Evolutionary conservation across 2,329 filamentous ascomycete genomes (phyloP), one percentile per base, ranked within the genome.

Genomic region (Talaromyces marneffei): DNA sequence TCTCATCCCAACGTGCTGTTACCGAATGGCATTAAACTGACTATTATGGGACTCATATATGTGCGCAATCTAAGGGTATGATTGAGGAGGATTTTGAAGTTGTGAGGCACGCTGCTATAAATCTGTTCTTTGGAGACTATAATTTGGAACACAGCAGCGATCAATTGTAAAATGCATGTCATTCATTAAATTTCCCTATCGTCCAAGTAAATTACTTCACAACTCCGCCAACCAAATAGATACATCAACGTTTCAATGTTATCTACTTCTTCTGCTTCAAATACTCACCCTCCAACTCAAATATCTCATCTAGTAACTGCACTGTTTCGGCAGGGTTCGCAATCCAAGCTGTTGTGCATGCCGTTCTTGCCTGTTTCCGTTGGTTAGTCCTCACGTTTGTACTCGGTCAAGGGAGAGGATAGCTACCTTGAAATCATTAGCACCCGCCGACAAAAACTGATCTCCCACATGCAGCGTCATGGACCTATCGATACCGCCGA

Each of bases 261-360:
- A 33, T 33, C 18, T 33, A 33, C 25, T 52, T 8, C 48, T 23
- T 33, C 27, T 12, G 20, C 46, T 18, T 52, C n/a, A 18, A 4
- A 33, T 53, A 52, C 10, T 40, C 27, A 35, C 60, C 61, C 42
- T 75, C 73, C 62, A 90, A 70, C 55, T 80, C 82, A 0, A 81
- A 81, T 71, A 96, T 79, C 79, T 97, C 94, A 70, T 97, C 92
- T 63, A 99, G 77, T 69, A 97, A 76, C 67, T 90, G 87, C 40
- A 96, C 91, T 31, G 94, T 99, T 81, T 99, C 94, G 0, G 83
- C 81, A 0, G 94, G 94, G 71, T 86, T 97, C 1, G 94, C 93
- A 66, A 99, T 96, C 94, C 94, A 99, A 1, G 93, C 92, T 23
- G 94, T 97, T 0, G 93, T 97, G 35, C 91, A 94, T 20, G 95